Percentiles rank a stretch among this genome's conserved stretches.
phyloP scores from a whole-genome alignment of 495 filamentous ascomycete genomes.

The Trichoderma orchidacearum region DNA sequence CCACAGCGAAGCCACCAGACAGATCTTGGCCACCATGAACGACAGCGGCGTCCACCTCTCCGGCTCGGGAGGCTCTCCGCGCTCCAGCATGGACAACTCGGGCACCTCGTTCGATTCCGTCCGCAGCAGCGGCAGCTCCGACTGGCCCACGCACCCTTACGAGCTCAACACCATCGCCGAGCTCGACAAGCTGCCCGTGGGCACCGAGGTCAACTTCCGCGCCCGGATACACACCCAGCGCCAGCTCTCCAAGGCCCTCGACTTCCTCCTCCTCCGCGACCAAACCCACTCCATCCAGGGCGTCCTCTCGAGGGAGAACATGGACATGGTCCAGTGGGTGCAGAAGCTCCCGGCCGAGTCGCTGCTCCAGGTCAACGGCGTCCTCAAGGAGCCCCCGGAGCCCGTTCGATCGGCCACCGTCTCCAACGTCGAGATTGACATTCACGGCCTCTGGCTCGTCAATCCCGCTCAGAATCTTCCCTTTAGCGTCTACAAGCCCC shows the following conservation, averaged over 20 bases:
- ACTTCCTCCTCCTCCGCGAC: conserved; percentile 78
- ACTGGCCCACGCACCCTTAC: not conserved
- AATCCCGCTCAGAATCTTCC: conserved; percentile 1
- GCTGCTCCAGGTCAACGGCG: conserved; percentile 64
- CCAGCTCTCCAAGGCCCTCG: conserved; percentile 72
- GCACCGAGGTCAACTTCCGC: conserved; percentile 61
- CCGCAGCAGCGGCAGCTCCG: conserved; percentile 13
- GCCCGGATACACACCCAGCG: conserved; percentile 78
- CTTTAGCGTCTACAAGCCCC: conserved; percentile 9
- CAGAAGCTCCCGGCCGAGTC: conserved; percentile 67
- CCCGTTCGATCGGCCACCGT: conserved; percentile 27
- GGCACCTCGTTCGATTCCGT: not conserved
- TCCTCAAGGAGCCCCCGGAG: conserved; percentile 60
- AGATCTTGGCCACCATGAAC: conserved; percentile 9
- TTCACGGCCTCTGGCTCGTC: conserved; percentile 29
- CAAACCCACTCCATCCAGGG: conserved; percentile 74
- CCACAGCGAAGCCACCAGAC: conserved; percentile 3
- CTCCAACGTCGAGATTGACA: conserved; percentile 31
- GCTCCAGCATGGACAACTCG: not conserved
- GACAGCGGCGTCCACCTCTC: conserved; percentile 10
- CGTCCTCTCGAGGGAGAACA: conserved; percentile 45
- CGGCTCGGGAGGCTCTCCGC: conserved; percentile 8
- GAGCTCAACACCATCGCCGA: conserved; percentile 9
- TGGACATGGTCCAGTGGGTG: conserved; percentile 63
- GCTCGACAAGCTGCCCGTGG: conserved; percentile 22